Evolutionary conservation across 495 filamentous ascomycete genomes (phyloP), one percentile per base, ranked within the genome.

Genomic region (Penicillium daleae): DNA sequence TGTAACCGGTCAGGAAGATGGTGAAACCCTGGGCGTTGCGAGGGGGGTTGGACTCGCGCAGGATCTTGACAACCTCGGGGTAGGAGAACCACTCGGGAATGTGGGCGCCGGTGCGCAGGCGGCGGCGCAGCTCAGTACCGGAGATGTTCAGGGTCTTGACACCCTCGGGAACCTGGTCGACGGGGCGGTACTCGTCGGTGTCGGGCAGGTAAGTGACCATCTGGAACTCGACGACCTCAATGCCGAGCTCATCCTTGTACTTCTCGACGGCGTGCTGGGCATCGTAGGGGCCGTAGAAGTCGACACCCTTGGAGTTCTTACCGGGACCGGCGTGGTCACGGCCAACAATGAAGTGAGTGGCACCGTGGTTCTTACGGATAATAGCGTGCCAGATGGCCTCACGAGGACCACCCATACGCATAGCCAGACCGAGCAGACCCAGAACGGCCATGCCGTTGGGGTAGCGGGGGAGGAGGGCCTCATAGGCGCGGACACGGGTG

Each of bases 11-110:
- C 49, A 99, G 83, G 87, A 99, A 96, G 79, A 99, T 87, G 55
- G 96, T 98, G 86, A 98, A 98, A 63, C 95, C 95, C 82, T 99
- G 96, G 69, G 85, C 80, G 70, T 85, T 87, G 61, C 95, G 89
- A 39, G 96, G 86, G 8, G 93, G 96, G 78, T 97, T 93, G 63
- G 93, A 97, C 80, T 99, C 91, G 66, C 95, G 85, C 55, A 99
- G 88, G 49, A 98, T 95, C 76, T 87, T 88, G 77, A 99, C 95
- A 65, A 99, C 96, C 81, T 99, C 96, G 60, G 96, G 93, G 81
- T 99, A 99, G 22, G 95, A 98, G 85, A 99, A 99, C 95, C 95
- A 99, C 76, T 96, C 92, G 59, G 95, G 95, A 71, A 99, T 99
- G 65, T 96, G 92, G 64, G 88, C 89, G 58, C 95, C 95, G 56